Evolutionary conservation across 805 yeast genomes (phyloP).

Genomic region (Candida schatavii): DNA sequence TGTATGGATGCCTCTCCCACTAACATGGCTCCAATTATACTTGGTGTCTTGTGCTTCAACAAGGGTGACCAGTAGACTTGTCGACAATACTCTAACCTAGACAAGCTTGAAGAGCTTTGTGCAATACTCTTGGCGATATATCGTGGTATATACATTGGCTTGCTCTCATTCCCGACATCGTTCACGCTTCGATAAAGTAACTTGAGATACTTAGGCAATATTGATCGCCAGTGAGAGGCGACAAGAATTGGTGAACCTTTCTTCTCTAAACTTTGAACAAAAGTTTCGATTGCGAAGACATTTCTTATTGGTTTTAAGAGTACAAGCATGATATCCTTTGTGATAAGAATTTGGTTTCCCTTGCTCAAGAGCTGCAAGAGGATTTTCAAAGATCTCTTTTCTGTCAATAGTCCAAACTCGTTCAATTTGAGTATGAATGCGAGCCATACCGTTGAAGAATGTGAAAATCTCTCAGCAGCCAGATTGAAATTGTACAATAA

Average conservation of each 20-base stretch:
- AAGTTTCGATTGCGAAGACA: conserved; percentile 19
- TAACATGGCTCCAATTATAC: conserved; percentile 32
- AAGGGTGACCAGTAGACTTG: neutral
- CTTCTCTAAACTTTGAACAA: conserved; percentile 13
- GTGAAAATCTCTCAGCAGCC: conserved; percentile 19
- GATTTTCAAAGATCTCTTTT: conserved; percentile 23
- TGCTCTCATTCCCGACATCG: neutral
- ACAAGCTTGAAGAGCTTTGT: neutral
- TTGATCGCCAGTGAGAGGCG: conserved; percentile 13
- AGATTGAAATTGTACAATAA: conserved; percentile 33
- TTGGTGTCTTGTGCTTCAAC: conserved; percentile 20
- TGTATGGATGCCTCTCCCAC: conserved; percentile 31
- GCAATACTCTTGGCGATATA: neutral
- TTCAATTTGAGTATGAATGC: conserved; percentile 30
- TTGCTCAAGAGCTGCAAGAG: conserved; percentile 22
- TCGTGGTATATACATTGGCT: neutral
- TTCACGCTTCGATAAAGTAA: neutral
- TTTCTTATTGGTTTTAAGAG: conserved; percentile 29
- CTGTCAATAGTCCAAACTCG: conserved; percentile 31
- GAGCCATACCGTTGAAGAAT: conserved; percentile 33
- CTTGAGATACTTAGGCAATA: conserved; percentile 29
- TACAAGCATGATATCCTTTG: conserved; percentile 29
- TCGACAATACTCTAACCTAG: neutral
- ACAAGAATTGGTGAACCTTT: conserved; percentile 9
- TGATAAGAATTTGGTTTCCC: conserved; percentile 20